Percentiles rank a stretch among this genome's conserved stretches.
Conservation (phyloP, 2,329 filamentous ascomycete genomes). For the Emericellopsis atlantica region DNA sequence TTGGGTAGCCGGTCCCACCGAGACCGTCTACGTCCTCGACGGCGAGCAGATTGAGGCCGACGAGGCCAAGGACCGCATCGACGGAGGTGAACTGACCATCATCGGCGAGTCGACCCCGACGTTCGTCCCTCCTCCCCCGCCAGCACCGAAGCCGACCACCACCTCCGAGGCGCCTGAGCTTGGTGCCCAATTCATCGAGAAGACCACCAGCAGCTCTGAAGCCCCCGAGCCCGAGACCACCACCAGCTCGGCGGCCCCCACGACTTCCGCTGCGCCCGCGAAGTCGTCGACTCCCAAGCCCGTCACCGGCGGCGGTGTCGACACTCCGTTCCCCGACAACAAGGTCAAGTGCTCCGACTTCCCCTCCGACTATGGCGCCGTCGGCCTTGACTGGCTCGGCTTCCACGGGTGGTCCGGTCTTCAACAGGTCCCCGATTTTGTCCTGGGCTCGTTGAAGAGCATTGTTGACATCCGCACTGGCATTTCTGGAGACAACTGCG, state of each 20-base stretch:
- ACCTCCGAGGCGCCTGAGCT: conserved; percentile 19
- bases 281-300: conserved; percentile 9
- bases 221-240: conserved; percentile 4
- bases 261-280: conserved; percentile 6
- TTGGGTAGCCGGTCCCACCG: conserved; percentile 46
- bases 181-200: conserved; percentile 38
- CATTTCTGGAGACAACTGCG: conserved; percentile 47
- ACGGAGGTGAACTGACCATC: conserved; percentile 56
- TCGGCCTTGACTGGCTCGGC: conserved; percentile 55
- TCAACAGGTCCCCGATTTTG: conserved; percentile 47
- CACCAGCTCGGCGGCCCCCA: conserved; percentile 10
- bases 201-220: conserved; percentile 9
- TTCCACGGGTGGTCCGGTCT: conserved; percentile 71
- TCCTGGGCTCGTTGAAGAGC: conserved; percentile 25
- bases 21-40: conserved; percentile 61
- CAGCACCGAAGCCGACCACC: conserved; percentile 20
- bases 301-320: conserved; percentile 37
- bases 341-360: conserved; percentile 59
- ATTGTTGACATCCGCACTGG: conserved; percentile 57
- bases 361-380: conserved; percentile 69
- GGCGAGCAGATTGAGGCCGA: conserved; percentile 46
- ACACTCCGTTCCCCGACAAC: conserved; percentile 63
- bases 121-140: conserved; percentile 32
- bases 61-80: conserved; percentile 60
- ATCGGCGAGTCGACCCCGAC: conserved; percentile 45